Evolutionary conservation across 73 alveolate genomes (phyloP).

Genomic region (Halteria grandinella): DNA sequence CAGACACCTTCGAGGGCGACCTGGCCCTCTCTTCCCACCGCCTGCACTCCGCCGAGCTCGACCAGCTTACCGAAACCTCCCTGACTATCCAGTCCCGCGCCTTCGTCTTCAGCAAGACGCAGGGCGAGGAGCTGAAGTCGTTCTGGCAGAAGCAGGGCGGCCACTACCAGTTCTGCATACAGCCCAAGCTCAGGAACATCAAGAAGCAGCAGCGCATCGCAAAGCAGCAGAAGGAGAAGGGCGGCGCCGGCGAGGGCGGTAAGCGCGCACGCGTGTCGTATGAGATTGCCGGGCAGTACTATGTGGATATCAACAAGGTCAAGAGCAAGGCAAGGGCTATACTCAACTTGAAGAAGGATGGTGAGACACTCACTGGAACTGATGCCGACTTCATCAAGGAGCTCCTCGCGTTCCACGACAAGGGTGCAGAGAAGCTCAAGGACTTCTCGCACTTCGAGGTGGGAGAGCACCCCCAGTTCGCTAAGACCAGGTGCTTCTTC

Average conservation of each 20-base stretch:
- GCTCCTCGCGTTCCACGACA: constrained; percentile 72
- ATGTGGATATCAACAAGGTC: constrained; percentile 59
- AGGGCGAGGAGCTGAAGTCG: constrained; percentile 89
- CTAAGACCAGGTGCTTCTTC: constrained; percentile 89
- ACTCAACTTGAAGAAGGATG: constrained; percentile 77
- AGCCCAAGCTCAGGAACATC: constrained; percentile 65
- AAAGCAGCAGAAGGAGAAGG: constrained; percentile 49
- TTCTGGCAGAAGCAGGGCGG: constrained; percentile 95
- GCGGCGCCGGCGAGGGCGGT: constrained; percentile 64
- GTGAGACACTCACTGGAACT: constrained; percentile 74
- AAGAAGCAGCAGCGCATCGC: constrained; percentile 19
- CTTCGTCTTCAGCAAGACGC: constrained; percentile 74
- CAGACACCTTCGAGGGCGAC: constrained; percentile 78
- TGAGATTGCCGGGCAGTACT: constrained; percentile 62
- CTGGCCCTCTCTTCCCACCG: constrained; percentile 73
- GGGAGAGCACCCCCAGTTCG: constrained; percentile 84
- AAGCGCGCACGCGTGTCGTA: constrained; percentile 57
- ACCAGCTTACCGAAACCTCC: constrained; percentile 68
- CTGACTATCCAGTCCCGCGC: constrained; percentile 75
- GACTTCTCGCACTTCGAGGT: constrained; percentile 79
- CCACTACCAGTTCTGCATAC: constrained; percentile 83
- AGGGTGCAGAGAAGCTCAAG: constrained; percentile 67
- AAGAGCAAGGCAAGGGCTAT: constrained; percentile 75
- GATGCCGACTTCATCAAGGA: constrained; percentile 84
- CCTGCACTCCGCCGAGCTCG: constrained; percentile 53